phyloP scores from a whole-genome alignment of 768 basidiomycete species.

The Pleurotus cornucopiae region DNA sequence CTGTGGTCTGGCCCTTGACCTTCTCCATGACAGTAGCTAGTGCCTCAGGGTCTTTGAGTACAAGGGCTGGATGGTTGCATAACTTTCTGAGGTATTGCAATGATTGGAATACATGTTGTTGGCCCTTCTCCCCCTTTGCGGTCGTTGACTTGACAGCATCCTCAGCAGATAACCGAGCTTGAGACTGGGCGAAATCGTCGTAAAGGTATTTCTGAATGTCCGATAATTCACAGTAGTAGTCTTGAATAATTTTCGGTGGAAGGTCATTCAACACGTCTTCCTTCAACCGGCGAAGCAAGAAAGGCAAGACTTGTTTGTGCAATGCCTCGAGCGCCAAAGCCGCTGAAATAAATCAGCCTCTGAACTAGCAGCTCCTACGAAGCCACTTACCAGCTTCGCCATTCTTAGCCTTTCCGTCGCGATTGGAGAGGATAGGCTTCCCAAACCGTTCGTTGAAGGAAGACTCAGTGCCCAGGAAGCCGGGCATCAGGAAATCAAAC shows the following conservation, averaged over 20 bases:
- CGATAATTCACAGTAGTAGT: conserved; percentile 97
- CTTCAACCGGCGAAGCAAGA: conserved; percentile 92
- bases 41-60: conserved; percentile 70
- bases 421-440: conserved; percentile 91
- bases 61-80: conserved; percentile 94
- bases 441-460: conserved; percentile 95
- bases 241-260: conserved; percentile 99
- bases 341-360: conserved; percentile 41
- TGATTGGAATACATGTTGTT: conserved; percentile 95
- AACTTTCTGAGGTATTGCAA: conserved; percentile 95
- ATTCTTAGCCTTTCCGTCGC: conserved; percentile 93
- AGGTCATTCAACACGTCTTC: conserved; percentile 95
- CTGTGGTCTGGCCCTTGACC: conserved; percentile 39
- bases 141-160: conserved; percentile 52
- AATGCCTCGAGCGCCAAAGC: conserved; percentile 91
- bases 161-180: conserved; percentile 60
- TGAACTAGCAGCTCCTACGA: not conserved
- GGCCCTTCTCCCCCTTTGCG: conserved; percentile 38
- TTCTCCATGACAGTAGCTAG: conserved; percentile 54
- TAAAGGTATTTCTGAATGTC: conserved; percentile 92
- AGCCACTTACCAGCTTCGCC: conserved; percentile 80
- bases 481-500: conserved; percentile 99
- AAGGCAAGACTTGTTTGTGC: conserved; percentile 99
- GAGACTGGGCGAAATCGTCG: conserved; percentile 87
- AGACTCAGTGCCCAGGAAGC: conserved; percentile 93